A percentile compares a stretch with the other conserved stretches of the same genome.
Conservation (phyloP, 1,284 basidiomycete genomes). For the Trichosporon sp. region DNA sequence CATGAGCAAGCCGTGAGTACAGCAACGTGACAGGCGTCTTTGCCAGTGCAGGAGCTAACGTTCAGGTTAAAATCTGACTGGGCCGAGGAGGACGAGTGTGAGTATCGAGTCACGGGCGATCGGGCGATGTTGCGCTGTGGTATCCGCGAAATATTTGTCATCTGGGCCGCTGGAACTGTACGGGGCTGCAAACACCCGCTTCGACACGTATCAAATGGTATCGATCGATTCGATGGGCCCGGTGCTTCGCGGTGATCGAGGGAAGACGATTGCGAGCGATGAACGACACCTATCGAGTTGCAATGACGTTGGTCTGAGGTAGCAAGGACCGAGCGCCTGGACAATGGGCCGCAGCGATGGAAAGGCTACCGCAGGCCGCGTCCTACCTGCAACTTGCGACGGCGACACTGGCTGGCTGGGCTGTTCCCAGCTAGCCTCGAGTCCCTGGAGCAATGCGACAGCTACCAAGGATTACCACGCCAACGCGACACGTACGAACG, state of each 20-base stretch:
- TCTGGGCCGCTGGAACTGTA: not conserved
- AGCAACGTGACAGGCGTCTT: not conserved
- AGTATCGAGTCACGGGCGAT: not conserved
- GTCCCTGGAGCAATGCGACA: too few relatives aligned
- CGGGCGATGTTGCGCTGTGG: not conserved
- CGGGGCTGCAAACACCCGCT: not conserved
- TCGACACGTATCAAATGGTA: too few relatives aligned
- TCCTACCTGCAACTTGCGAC: not conserved
- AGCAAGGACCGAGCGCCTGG: not conserved
- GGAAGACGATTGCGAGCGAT: not conserved
- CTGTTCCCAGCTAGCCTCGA: too few relatives aligned
- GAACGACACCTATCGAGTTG: not conserved
- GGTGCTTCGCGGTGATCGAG: not conserved
- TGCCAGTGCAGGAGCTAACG: not conserved
- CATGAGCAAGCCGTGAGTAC: constrained; percentile 4
- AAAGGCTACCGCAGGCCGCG: not conserved
- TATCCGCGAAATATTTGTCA: not conserved
- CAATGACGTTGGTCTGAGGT: not conserved
- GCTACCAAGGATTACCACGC: too few relatives aligned
- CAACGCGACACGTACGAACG: too few relatives aligned
- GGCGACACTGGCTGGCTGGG: too few relatives aligned
- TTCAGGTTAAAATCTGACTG: constrained; percentile 21
- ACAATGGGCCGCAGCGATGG: not conserved
- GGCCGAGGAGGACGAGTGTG: constrained; percentile 24
- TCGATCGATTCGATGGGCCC: not conserved